Percentiles rank a stretch among this genome's conserved stretches.
phyloP scores from a whole-genome alignment of 768 basidiomycete species.

The Hydnomerulius pinastri region DNA sequence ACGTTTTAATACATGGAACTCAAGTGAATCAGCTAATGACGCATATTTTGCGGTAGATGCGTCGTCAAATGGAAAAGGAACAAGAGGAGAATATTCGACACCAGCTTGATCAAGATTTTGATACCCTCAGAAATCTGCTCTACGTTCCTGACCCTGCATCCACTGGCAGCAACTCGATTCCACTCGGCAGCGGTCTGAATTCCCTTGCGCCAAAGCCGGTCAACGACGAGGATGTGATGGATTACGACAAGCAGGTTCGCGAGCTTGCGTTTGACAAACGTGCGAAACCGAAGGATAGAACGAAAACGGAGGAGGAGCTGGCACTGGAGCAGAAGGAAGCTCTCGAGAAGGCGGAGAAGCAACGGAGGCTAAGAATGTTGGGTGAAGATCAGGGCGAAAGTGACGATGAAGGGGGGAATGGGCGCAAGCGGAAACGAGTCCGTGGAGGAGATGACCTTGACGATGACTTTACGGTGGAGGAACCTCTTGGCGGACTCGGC shows the following conservation, averaged over 20 bases:
- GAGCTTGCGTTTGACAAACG: conserved; percentile 92
- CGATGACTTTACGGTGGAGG: conserved; percentile 72
- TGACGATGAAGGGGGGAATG: conserved; percentile 53
- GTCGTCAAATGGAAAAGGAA: conserved; percentile 86
- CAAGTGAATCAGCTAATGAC: background rate
- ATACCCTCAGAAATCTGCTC: conserved; percentile 74
- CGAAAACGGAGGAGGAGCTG: conserved; percentile 94
- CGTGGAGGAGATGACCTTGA: conserved; percentile 85
- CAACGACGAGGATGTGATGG: conserved; percentile 40
- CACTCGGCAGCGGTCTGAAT: conserved; percentile 24
- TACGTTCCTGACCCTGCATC: conserved; percentile 54
- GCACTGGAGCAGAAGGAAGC: conserved; percentile 86
- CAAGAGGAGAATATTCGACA: conserved; percentile 83
- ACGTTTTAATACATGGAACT: background rate
- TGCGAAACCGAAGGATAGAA: conserved; percentile 91
- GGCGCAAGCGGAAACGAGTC: conserved; percentile 49
- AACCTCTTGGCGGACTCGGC: conserved; percentile 35
- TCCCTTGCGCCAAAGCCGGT: background rate
- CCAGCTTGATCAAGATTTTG: conserved; percentile 87
- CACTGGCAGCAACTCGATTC: conserved; percentile 39
- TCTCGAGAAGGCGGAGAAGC: conserved; percentile 83
- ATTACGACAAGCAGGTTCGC: conserved; percentile 91
- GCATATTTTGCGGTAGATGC: conserved; percentile 51
- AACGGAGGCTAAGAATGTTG: conserved; percentile 78
- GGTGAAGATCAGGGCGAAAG: conserved; percentile 73